Evolutionary conservation across 164 flowering plant species (phyloP), one percentile per base, ranked within the genome.

Genomic region (Brasenia schreberi): DNA sequence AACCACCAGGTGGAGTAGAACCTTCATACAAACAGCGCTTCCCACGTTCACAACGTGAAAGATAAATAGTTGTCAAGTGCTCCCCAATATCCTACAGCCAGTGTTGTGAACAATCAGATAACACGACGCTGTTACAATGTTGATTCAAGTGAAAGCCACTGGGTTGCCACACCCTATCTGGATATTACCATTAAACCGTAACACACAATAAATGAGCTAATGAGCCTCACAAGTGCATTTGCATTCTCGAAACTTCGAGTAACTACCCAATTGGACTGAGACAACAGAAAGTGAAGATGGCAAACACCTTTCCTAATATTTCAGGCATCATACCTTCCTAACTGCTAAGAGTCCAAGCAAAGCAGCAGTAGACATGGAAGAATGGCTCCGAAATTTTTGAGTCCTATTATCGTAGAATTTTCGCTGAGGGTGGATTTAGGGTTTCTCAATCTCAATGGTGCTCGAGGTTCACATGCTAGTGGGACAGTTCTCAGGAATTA

Each of bases 1-100:
- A 94, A 61, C 99, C 96, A 19, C 81, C 93, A 7, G 87, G 88
- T 63, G 96, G 93, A 64, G 97, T 88, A 77, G 95, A 84, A 16
- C 99, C 99, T 81, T 94, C 99, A 72, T 89, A 94, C 67, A 94
- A 80, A 79, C 97, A 94, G 9, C 90, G 92, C 68, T 88, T 94
- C 58, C 99, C 99, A 60, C 96, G 84, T 49, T 91, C 90, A 77
- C 99, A 94, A 1, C 92, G 90, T 65, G 82, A 85, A 23, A 91
- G 87, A 76, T 87, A 65, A 56, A 94, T 81, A 42, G 97, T 89
- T 43, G 96, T 89, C 71, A 94, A 77, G 77, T 89, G 99, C 65
- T 91, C 99, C 49, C 84, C 97, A 71, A 89, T 81, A 62, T 94
- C 99, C 99, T 94, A 82, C 73, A 67, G 45, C 10, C 12, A 49